Evolutionary conservation across 1,139 yeast genomes (phyloP), one percentile per base, ranked within the genome.

Genomic region (Pichia sp.): DNA sequence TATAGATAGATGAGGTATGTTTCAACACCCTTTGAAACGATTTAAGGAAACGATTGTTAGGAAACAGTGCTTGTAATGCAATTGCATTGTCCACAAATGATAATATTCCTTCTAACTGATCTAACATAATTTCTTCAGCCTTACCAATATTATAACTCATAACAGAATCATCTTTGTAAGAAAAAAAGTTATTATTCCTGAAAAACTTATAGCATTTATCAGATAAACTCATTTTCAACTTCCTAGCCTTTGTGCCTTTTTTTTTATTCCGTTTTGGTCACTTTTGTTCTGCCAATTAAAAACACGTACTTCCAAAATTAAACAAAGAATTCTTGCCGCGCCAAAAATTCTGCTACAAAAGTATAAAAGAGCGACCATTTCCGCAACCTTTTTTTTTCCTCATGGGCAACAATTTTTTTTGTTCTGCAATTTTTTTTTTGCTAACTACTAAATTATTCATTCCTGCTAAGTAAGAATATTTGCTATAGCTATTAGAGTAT

Each of bases 401-500:
- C 17, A 14, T 14, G 7, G 2, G 30, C 6, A 3, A 14, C 30
- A 10, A 17, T 15, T 26, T 9, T 26, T 26, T 6, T 14, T 26
- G 3, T 26, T 6, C 30, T 14, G 7, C 17, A 8, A 7, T 26
- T 5, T 26, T 7, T n/a, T 4, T n/a, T n/a, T n/a, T n/a, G n/a
- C n/a, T n/a, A n/a, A n/a, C n/a, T n/a, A n/a, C n/a, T n/a, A n/a
- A n/a, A n/a, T n/a, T n/a, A n/a, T n/a, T 10, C 30, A 15, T 26
- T 26, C 30, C 30, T 26, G 30, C 30, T 10, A 19, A 9, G 20
- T 34, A 19, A 34, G 22, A 34, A n/a, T 17, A 18, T 12, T 50
- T 51, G 56, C 42, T 48, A 31, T 40, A 42, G 31, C 46, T 54
- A 40, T 48, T 69, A 53, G 80, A 79, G 30, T 26, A 30, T 30